Conservation (phyloP, 2,329 filamentous ascomycete species). For the Helicocarpus griseus region DNA sequence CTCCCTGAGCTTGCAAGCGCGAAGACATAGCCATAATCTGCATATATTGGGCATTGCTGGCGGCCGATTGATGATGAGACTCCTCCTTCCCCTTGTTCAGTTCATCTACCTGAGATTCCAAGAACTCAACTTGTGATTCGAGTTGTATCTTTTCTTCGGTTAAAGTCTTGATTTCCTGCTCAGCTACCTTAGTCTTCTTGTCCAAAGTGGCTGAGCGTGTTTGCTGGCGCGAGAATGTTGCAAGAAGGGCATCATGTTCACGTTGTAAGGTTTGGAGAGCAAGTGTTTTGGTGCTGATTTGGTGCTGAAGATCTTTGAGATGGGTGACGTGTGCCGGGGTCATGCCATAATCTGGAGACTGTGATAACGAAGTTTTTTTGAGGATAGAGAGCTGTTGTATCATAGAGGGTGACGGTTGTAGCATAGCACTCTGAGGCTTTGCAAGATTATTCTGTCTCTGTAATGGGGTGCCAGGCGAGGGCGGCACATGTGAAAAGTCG, state of each 20-base stretch:
- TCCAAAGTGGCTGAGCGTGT: conserved; percentile 42
- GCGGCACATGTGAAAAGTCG: no score
- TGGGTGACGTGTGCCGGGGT: conserved; percentile 28
- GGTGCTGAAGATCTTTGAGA: conserved; percentile 44
- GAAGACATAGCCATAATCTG: conserved; percentile 43
- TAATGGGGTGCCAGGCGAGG: no score
- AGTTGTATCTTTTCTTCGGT: conserved; percentile 43
- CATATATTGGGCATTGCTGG: conserved; percentile 41
- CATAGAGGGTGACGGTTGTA: background rate
- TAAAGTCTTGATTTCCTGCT: conserved; percentile 43
- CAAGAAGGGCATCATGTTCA: conserved; percentile 45
- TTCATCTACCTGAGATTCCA: conserved; percentile 43
- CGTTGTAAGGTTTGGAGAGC: conserved; percentile 43
- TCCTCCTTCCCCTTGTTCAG: conserved; percentile 40
- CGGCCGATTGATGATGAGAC: conserved; percentile 31
- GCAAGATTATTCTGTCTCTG: no score
- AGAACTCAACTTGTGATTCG: conserved; percentile 34
- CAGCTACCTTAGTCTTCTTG: conserved; percentile 42
- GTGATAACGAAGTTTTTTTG: background rate
- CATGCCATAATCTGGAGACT: background rate
- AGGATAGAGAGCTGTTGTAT: background rate
- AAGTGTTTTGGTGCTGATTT: conserved; percentile 45
- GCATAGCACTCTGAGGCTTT: background rate
- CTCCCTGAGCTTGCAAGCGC: conserved; percentile 34
- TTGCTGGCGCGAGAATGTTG: conserved; percentile 43